Conservation (phyloP, 1,284 basidiomycete species). For the Trametes pubescens region DNA sequence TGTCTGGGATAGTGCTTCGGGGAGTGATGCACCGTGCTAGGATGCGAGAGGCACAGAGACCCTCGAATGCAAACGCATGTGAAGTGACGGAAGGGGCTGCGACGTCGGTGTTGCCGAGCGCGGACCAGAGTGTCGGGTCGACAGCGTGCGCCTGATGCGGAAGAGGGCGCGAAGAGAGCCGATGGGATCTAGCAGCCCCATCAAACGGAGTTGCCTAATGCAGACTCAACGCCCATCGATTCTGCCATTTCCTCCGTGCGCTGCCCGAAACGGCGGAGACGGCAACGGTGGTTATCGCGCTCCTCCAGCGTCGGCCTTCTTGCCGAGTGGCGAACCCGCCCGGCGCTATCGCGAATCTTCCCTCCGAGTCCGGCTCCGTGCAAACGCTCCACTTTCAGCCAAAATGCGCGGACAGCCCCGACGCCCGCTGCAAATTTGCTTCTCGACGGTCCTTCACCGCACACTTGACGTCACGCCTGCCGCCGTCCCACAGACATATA, state of each 20-base stretch:
- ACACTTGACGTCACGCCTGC: conserved; percentile 25
- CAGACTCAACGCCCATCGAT: conserved; percentile 37
- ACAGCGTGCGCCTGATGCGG: conserved; percentile 16
- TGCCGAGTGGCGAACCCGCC: conserved; percentile 27
- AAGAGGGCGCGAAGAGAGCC: conserved; percentile 28
- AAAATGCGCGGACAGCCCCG: conserved; percentile 4
- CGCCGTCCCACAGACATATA: conserved; percentile 18
- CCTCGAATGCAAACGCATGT: conserved; percentile 22
- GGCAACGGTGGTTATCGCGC: conserved; percentile 20
- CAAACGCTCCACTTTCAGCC: conserved; percentile 16
- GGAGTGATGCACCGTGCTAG: conserved; percentile 5
- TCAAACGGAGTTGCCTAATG: conserved; percentile 21
- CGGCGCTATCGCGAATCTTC: conserved; percentile 17
- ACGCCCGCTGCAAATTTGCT: conserved; percentile 19
- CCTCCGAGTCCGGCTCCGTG: conserved; percentile 14
- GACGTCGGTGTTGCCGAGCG: conserved; percentile 24
- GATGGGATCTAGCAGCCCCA: conserved; percentile 27
- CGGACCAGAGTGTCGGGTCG: conserved; percentile 21
- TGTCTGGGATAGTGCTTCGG: conserved; percentile 4
- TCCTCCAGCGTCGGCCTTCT: conserved; percentile 16
- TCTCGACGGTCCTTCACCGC: conserved; percentile 6
- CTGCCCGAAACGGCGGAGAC: conserved; percentile 19
- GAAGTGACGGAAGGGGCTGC: conserved; percentile 12
- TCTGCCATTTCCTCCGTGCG: conserved; percentile 9
- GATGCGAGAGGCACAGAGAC: conserved; percentile 5